phyloP scores from a whole-genome alignment of 352 stramenopile species.

The Sclerospora graminicola region DNA sequence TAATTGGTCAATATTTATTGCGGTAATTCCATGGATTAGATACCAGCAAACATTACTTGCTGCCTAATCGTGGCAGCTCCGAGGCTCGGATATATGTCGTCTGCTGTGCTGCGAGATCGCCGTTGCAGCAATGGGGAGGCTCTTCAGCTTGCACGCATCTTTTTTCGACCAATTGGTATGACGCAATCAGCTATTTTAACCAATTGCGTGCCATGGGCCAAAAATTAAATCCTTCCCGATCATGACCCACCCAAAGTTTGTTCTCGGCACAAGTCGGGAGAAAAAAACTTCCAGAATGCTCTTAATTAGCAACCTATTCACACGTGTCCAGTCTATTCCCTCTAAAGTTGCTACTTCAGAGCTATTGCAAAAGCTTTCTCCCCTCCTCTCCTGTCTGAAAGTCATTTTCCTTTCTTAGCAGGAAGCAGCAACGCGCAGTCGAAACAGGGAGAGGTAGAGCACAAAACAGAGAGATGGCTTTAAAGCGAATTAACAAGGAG shows the following conservation, averaged over 20 bases:
- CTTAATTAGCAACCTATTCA: conserved; percentile 13
- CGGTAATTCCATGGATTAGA: too few relatives aligned
- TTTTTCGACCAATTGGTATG: too few relatives aligned
- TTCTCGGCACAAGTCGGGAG: conserved; percentile 13
- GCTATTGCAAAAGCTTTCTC: conserved; percentile 13
- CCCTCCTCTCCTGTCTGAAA: conserved; percentile 4
- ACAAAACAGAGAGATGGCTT: conserved; percentile 55
- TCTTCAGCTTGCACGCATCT: not conserved
- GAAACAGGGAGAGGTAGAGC: conserved; percentile 5
- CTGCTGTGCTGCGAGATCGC: not conserved
- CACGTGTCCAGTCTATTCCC: not conserved
- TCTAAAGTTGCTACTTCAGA: conserved; percentile 5
- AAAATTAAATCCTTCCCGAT: too few relatives aligned
- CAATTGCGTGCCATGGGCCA: conserved; percentile 5
- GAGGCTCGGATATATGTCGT: too few relatives aligned
- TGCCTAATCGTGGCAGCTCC: too few relatives aligned
- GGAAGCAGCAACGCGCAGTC: conserved; percentile 15
- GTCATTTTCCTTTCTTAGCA: conserved; percentile 35
- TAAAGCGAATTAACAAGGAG: conserved; percentile 95
- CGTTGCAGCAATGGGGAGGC: not conserved
- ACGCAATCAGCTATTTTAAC: conserved; percentile 11
- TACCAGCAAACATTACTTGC: too few relatives aligned
- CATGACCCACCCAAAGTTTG: conserved; percentile 5
- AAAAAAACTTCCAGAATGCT: conserved; percentile 37
- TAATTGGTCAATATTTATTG: too few relatives aligned